Percentiles rank a stretch among this genome's conserved stretches.
phyloP scores from a whole-genome alignment of 2,329 filamentous ascomycete species.

The Fusarium pseudonygamai region DNA sequence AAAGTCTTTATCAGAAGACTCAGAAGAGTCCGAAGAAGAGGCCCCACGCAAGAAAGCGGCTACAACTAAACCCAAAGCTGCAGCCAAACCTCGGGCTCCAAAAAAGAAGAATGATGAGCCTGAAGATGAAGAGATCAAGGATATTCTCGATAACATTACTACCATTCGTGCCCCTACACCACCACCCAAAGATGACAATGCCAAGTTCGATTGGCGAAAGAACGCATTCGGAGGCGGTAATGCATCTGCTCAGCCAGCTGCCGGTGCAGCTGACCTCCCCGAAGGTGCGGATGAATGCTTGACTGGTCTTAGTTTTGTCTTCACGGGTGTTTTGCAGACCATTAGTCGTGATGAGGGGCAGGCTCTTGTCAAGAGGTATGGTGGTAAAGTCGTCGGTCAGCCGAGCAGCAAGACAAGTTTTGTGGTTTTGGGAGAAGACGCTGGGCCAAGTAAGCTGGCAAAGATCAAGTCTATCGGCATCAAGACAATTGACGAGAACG shows the following conservation, averaged over 20 bases:
- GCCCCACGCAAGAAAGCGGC: conserved; percentile 69
- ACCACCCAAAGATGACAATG: conserved; percentile 73
- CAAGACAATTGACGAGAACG: conserved; percentile 94
- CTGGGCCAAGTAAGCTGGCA: conserved; percentile 89
- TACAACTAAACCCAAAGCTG: conserved; percentile 66
- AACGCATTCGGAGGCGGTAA: conserved; percentile 66
- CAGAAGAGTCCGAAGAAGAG: conserved; percentile 67
- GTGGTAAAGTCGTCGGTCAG: conserved; percentile 85
- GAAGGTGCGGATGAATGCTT: conserved; percentile 89
- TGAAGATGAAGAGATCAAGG: conserved; percentile 77
- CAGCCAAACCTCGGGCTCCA: conserved; percentile 67
- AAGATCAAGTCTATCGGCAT: conserved; percentile 84
- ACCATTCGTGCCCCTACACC: conserved; percentile 85
- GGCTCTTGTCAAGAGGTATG: conserved; percentile 89
- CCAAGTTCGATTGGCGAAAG: conserved; percentile 84
- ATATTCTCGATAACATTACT: conserved; percentile 88
- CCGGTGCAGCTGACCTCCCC: conserved; percentile 76
- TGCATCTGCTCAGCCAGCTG: conserved; percentile 67
- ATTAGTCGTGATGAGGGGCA: conserved; percentile 87
- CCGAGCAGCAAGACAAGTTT: conserved; percentile 95
- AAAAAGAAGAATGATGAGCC: conserved; percentile 72
- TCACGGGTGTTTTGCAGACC: conserved; percentile 85
- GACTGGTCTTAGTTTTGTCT: conserved; percentile 90
- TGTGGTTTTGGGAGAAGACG: conserved; percentile 89
- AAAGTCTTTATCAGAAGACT: conserved; percentile 65